Evolutionary conservation across 306 rosid genomes (phyloP).

Genomic region (Clitoria ternatea): DNA sequence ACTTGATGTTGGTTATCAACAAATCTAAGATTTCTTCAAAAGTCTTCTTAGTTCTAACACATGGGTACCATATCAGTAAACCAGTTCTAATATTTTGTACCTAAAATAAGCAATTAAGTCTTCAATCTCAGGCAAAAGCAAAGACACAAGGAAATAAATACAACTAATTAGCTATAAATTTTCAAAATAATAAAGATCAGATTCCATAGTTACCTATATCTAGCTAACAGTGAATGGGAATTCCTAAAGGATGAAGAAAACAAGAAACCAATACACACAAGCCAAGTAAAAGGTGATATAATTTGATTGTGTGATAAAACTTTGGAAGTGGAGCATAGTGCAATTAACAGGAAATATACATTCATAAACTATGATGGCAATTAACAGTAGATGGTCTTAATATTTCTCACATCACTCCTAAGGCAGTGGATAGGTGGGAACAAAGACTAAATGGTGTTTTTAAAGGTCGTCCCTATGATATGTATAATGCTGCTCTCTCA

Average conservation of each 20-base stretch:
- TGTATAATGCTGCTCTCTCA: conserved; percentile 95
- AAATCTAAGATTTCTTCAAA: too few relatives aligned
- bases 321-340: conserved; percentile 19
- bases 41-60: too few relatives aligned
- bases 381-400: conserved; percentile 97
- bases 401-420: conserved; percentile 89
- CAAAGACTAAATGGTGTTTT: conserved; percentile 63
- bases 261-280: neutral
- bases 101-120: conserved; percentile 20
- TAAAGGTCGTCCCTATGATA: conserved; percentile 78
- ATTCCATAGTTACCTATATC: conserved; percentile 40
- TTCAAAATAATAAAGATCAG: conserved; percentile 22
- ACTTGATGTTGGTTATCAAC: too few relatives aligned
- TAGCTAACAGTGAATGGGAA: conserved; percentile 21
- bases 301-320: conserved; percentile 2
- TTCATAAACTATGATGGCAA: too few relatives aligned
- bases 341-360: too few relatives aligned
- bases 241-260: neutral
- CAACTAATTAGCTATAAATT: conserved; percentile 32
- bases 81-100: too few relatives aligned
- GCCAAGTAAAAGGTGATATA: neutral
- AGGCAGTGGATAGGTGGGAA: conserved; percentile 94
- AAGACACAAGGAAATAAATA: conserved; percentile 21
- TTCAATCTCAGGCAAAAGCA: conserved; percentile 29
- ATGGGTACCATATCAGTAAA: too few relatives aligned